Conservation (phyloP, 1,284 basidiomycete genomes). For the Leccinum insigne region DNA sequence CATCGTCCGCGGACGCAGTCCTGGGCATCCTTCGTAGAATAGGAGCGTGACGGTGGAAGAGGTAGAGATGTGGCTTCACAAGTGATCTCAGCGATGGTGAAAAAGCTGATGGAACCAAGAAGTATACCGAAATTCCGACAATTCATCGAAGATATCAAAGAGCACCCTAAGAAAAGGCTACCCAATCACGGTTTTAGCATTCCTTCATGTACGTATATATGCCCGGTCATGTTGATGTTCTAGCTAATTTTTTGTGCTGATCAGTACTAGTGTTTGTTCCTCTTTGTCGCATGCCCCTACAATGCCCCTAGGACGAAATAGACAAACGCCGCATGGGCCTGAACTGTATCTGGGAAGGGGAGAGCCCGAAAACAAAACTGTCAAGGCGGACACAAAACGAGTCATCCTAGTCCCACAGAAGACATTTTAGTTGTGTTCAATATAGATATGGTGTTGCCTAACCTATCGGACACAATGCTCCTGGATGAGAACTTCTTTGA, state of each 20-base stretch:
- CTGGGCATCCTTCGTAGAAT: slow-evolving; percentile 14
- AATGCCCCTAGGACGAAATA: slow-evolving; percentile 99
- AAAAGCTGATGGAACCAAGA: slow-evolving; percentile 61
- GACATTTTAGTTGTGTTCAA: slow-evolving; percentile 65
- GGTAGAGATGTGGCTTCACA: slow-evolving; percentile 51
- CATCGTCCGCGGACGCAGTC: slow-evolving; percentile 6
- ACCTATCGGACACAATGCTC: slow-evolving; percentile 77
- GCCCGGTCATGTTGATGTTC: slow-evolving; percentile 2
- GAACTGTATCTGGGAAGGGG: too few species aligned
- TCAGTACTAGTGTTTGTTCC: slow-evolving; percentile 84
- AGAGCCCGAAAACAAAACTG: slow-evolving; percentile 35
- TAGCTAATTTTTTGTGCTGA: slow-evolving; percentile 10
- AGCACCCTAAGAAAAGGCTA: slow-evolving; percentile 96
- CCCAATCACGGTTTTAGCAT: slow-evolving; percentile 81
- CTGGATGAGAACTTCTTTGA: slow-evolving; percentile 98
- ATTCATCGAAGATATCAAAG: slow-evolving; percentile 92
- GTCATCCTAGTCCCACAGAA: slow-evolving; percentile 69
- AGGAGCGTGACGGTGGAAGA: slow-evolving; percentile 19
- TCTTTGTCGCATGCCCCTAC: slow-evolving; percentile 53
- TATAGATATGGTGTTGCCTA: slow-evolving; percentile 80
- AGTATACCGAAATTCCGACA: slow-evolving; percentile 80
- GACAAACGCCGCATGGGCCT: slow-evolving; percentile 72
- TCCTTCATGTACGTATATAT: slow-evolving; percentile 66
- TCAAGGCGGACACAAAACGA: slow-evolving; percentile 31
- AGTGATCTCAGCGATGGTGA: slow-evolving; percentile 70